These are phyloP conservation scores for Ascocoryne sarcoides DNA, from an alignment of 2,329 filamentous ascomycete species.

Conservation along the genomic window DNA sequence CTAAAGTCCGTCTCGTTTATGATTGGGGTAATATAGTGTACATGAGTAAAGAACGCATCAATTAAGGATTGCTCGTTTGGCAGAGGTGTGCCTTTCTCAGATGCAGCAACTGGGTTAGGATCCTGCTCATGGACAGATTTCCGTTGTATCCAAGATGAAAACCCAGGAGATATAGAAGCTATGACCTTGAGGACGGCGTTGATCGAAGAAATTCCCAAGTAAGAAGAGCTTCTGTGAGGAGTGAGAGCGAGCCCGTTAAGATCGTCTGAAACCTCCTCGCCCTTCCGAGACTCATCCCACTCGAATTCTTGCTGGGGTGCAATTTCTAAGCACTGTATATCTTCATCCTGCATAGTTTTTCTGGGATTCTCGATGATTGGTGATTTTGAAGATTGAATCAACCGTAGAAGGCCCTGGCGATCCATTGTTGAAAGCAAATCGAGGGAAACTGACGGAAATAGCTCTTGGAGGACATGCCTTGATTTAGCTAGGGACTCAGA, in stretches of 20 bases:
- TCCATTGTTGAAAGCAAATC: background rate
- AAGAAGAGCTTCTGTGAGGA: background rate
- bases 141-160: background rate
- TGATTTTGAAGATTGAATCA: background rate
- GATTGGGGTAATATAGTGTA: background rate
- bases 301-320: background rate
- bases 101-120: background rate
- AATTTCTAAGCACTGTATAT: background rate
- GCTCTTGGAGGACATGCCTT: background rate
- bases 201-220: background rate
- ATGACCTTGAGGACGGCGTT: background rate
- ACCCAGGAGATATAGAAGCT: background rate
- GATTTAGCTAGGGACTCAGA: background rate
- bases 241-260: background rate
- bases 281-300: constrained; percentile 1
- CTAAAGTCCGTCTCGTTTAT: background rate
- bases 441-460: background rate
- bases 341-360: background rate
- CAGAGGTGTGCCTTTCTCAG: background rate
- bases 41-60: background rate
- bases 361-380: background rate
- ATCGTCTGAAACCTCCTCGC: background rate
- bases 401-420: background rate
- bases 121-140: background rate
- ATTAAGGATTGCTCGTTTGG: background rate